Base-by-base conservation (phyloP, 2,329 filamentous ascomycete genomes). In the Escovopsis weberi region DNA sequence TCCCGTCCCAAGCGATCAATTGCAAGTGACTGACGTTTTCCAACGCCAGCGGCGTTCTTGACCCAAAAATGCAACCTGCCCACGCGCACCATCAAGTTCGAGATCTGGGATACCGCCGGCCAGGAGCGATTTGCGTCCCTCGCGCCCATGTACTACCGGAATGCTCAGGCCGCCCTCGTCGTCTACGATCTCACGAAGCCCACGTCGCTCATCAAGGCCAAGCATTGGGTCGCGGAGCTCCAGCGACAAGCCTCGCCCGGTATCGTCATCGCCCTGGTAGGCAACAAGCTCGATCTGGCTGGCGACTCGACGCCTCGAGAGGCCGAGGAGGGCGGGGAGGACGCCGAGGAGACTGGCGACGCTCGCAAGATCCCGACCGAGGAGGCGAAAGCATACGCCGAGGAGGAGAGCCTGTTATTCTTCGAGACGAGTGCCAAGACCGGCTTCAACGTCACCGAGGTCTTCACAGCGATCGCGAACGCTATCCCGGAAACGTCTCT, bases 91-190 rank as follows among this genome's bases (percentile, higher is more conserved):
- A 89, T 89, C 69, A 85, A 85, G 64, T 89, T 89, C 59, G 84
- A 89, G 63, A 96, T 98, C 58, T 98, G 89, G 89, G 89, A 98
- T 69, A 96, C 89, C 12, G 89, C 91, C 37, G 89, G 89, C 59
- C 89, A 98, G 66, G 89, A 98, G 70, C 85, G 89, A 50, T 98
- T 96, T 60, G 89, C 89, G 54, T 93, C 85, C 41, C 78, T 96
- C 47, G 91, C 91, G 41, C 91, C 89, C 55, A 96, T 96, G 91
- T 98, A 98, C 75, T 96, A 96, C 72, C 87, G 89, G 65, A 96
- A 98, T 62, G 91, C 91, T 41, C 89, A 96, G 68, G 87, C 88
- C 50, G 91, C 91, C 12, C 83, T 98, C 52, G 89, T 98, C 48
- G 89, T 96, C 60, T 98, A 96, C 76, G 89, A 98, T 61, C 80